Evolutionary conservation across 306 rosid species (phyloP), one percentile per base, ranked within the genome.

Genomic region (Nissolia schottii): DNA sequence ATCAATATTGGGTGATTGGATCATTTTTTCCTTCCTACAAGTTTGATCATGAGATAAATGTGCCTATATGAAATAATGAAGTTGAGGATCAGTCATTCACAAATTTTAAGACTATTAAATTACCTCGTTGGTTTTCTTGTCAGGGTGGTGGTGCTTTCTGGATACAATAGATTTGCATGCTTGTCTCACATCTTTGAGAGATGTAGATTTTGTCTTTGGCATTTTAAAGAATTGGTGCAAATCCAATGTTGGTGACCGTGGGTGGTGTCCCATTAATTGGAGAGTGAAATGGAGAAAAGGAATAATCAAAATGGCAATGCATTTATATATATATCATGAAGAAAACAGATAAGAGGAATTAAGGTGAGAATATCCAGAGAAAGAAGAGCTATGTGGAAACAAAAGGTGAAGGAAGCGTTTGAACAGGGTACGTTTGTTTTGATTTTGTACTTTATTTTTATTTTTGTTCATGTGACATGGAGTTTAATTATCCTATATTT

Each of bases 121-220:
- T 75, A 83, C 87, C 81, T 71, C 73, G 2, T 40, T 7, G 41
- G 2, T 15, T 70, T 56, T 64, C 81, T 79, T 83, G 37, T 83
- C 56, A 19, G 55, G 73, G 9, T 29, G 49, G 3, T 62, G 73
- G 9, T 29, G 49, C 4, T 32, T 7, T 62, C 56, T 76, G 45
- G 69, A 53, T 6, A 83, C 69, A 27, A 83, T 18, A 13, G 67
- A 76, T 83, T 80, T 83, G 75, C 35, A 83, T 55, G 66, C 93
- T 74, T 82, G 90, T 87, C 88, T 58, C 7, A 92, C 67, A 7
- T 87, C 89, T 81, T 86, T 88, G 29, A 89, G 58, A 3, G 93
- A 66, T 41, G 71, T 61, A 31, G 29, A 70, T 48, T 78, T 85
- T n/a, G 89, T 63, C 15, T 77, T 85, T 18, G 89, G 70, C 19